Conservation (phyloP, 306 rosid genomes). For the Aeschynomene evenia region DNA sequence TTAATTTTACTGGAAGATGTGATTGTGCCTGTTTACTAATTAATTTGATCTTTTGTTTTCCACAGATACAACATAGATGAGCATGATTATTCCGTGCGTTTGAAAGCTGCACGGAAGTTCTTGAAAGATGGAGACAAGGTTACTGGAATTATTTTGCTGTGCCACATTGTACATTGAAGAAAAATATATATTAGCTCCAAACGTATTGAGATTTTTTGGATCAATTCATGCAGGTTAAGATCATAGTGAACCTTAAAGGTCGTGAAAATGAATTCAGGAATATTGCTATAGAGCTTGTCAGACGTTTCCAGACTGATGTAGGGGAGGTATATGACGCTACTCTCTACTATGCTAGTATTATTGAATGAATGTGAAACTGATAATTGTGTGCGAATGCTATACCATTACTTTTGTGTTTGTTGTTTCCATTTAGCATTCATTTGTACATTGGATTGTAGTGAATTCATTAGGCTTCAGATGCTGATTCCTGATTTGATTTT, state of each 20-base stretch:
- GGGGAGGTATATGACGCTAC: slow-evolving; percentile 73
- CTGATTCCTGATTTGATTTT: background rate
- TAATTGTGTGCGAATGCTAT: background rate
- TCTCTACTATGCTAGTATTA: background rate
- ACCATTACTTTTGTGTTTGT: background rate
- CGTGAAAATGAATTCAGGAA: slow-evolving; percentile 96
- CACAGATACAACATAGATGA: slow-evolving; percentile 92
- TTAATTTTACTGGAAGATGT: slow-evolving; percentile 2
- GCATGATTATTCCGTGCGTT: slow-evolving; percentile 96
- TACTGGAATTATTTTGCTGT: slow-evolving; percentile 18
- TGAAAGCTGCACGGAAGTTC: slow-evolving; percentile 93
- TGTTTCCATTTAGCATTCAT: background rate
- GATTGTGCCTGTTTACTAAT: slow-evolving; percentile 13
- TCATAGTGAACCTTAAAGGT: slow-evolving; percentile 93
- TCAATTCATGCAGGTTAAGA: slow-evolving; percentile 71
- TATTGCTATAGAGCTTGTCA: slow-evolving; percentile 83
- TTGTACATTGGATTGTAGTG: background rate
- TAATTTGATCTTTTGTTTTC: slow-evolving; percentile 20
- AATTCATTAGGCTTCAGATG: slow-evolving; percentile 7
- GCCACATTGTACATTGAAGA: background rate
- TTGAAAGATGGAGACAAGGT: slow-evolving; percentile 97
- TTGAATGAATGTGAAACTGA: background rate
- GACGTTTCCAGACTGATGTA: slow-evolving; percentile 80
- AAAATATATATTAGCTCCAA: slow-evolving; percentile 3
- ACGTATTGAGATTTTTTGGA: slow-evolving; percentile 28